These are phyloP conservation scores for Cavenderia fasciculata DNA, from an alignment of 78 protist genomes.

Conservation along the genomic window DNA sequence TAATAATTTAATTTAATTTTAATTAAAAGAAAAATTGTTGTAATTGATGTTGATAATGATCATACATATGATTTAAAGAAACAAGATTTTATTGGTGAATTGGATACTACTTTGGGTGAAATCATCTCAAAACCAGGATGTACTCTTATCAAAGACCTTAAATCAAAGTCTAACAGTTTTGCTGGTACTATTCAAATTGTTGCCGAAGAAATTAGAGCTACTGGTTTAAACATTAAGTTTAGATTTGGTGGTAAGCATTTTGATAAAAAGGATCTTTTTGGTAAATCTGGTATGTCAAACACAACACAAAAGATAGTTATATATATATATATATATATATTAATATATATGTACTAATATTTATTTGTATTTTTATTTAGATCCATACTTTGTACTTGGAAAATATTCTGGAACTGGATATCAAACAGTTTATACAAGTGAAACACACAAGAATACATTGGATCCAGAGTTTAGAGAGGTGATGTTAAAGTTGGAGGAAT, in stretches of 20 bases:
- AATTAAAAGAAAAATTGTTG: not conserved
- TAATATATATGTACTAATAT: too few relatives aligned
- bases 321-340: too few relatives aligned
- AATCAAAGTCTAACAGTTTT: not conserved
- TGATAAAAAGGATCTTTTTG: conserved; percentile 53
- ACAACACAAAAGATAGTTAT: too few relatives aligned
- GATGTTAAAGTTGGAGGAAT: not conserved
- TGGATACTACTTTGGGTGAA: conserved; percentile 2
- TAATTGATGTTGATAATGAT: conserved; percentile 42
- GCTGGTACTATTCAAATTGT: not conserved
- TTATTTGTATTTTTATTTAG: too few relatives aligned
- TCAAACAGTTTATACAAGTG: conserved; percentile 4
- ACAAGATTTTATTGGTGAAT: conserved; percentile 63
- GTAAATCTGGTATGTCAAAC: too few relatives aligned
- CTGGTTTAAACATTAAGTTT: not conserved
- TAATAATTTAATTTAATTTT: too few relatives aligned
- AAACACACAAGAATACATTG: conserved; percentile 7
- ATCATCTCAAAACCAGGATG: not conserved
- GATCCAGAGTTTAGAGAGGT: conserved; percentile 63
- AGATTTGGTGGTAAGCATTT: conserved; percentile 1
- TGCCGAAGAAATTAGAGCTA: conserved; percentile 5
- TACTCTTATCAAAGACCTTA: conserved; percentile 10
- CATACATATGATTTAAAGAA: not conserved
- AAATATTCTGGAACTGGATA: conserved; percentile 4
- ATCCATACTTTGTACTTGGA: conserved; percentile 58